A percentile compares a stretch with the other conserved stretches of the same genome.
phyloP scores from a whole-genome alignment of 441 rosid species.

The Corymbia calophylla region DNA sequence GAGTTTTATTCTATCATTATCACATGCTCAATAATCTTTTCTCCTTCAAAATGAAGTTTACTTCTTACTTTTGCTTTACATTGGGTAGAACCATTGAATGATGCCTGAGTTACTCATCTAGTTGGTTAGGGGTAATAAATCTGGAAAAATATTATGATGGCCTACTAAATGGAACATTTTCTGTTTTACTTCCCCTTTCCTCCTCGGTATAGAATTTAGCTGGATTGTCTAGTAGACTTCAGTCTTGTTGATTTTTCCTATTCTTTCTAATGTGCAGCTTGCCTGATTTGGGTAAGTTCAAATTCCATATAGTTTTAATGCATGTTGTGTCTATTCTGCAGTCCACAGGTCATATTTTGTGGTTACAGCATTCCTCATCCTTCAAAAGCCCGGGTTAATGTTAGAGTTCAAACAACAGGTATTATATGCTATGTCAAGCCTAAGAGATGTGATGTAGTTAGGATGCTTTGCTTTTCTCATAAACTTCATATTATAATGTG shows the following conservation, averaged over 20 bases:
- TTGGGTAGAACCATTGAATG: background rate
- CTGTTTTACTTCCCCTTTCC: background rate
- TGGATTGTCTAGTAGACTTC: background rate
- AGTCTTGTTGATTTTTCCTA: background rate
- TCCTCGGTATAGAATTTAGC: background rate
- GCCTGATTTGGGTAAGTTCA: background rate
- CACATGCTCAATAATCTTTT: background rate
- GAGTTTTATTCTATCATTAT: background rate
- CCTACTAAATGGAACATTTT: background rate
- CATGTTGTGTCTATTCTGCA: conserved; percentile 23
- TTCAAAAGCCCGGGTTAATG: conserved; percentile 66
- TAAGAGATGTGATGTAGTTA: background rate
- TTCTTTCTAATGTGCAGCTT: background rate
- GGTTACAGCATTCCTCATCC: conserved; percentile 97
- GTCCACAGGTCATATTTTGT: conserved; percentile 68
- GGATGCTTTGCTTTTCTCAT: background rate
- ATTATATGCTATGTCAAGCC: background rate
- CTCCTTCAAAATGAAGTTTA: background rate
- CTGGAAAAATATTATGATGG: background rate
- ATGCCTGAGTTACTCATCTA: background rate
- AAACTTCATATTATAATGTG: background rate
- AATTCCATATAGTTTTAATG: background rate
- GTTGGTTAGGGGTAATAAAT: background rate
- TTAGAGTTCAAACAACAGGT: conserved; percentile 95
- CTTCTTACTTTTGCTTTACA: background rate